Evolutionary conservation across 805 yeast species (phyloP), one percentile per base, ranked within the genome.

Genomic region (Dipodascus albidus): DNA sequence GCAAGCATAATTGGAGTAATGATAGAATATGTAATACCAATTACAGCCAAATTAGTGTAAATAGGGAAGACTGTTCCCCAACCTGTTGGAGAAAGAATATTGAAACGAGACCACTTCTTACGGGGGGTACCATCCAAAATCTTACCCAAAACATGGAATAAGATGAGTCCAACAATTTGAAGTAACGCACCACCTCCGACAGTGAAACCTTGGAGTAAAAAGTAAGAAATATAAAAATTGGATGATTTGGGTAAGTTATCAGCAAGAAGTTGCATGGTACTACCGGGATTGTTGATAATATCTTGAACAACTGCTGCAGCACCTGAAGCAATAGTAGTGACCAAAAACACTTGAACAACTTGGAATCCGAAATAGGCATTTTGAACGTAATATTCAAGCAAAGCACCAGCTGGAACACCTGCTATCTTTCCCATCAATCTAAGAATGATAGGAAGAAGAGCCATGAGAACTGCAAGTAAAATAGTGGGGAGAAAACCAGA

Each of bases 341-440:
- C 95, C 55, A 93, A 67, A 69, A 91, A 93, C 11, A 85, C 90
- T 69, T 91, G 89, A 55, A 91, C 80, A 50, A 89, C 91, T 72
- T 87, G 89, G 79, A 91, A 91, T 1, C 86, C 96, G 70, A 77
- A 91, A 70, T 72, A 93, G 82, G 96, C 89, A 38, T 81, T 77
- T 67, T 91, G 99, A 58, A 93, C 84, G 76, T 83, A 88, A 55
- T 74, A 68, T 60, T 89, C 96, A 54, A 86, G 78, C 53, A 81
- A 77, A 62, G 88, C 91, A 8, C 71, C 65, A 2, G 96, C 81
- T 52, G 86, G 73, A 48, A 75, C 71, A 23, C 98, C 98, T 33
- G 86, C 73, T 51, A 83, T 64, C 60, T 77, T 80, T 59, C 95
- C 98, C 77, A 82, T 77, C 55, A 74, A 76, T 62, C 87, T 80